phyloP scores from a whole-genome alignment of 805 yeast genomes.

The Candida namnaoensis region DNA sequence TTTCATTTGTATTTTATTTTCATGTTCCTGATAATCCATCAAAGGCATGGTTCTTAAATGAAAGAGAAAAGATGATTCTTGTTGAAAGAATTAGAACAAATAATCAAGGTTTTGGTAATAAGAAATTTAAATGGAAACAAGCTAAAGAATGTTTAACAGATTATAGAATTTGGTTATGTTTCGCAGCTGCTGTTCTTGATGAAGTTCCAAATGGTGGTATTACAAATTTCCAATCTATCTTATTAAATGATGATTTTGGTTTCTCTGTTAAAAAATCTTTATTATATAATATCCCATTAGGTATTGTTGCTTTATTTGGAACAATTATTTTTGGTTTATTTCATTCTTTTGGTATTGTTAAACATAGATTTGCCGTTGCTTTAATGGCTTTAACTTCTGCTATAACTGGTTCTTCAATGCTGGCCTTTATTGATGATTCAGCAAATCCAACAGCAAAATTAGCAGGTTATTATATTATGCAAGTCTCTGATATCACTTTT shows the following conservation, averaged over 20 bases:
- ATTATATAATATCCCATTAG: conserved; percentile 21
- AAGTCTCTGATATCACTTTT: conserved; percentile 26
- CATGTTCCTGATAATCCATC: conserved; percentile 40
- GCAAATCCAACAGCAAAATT: neutral
- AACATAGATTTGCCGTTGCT: too few relatives aligned
- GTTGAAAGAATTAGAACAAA: conserved; percentile 33
- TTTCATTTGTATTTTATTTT: conserved; percentile 30
- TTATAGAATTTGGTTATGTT: conserved; percentile 27
- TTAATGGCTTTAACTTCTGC: neutral
- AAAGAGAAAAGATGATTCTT: conserved; percentile 28
- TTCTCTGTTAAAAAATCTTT: conserved; percentile 12
- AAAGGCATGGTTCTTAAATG: conserved; percentile 26
- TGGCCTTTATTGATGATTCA: too few relatives aligned
- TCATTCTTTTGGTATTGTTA: too few relatives aligned
- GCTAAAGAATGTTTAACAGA: conserved; percentile 33
- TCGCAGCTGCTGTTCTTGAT: conserved; percentile 20
- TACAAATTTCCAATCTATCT: conserved; percentile 30
- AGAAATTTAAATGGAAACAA: conserved; percentile 35
- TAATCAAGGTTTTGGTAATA: conserved; percentile 39
- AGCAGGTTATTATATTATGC: conserved; percentile 15
- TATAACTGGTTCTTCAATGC: neutral
- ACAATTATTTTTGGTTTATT: conserved; percentile 11
- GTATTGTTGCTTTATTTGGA: conserved; percentile 19
- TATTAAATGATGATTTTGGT: conserved; percentile 15
- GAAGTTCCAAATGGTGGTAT: conserved; percentile 36